phyloP scores from a whole-genome alignment of 75 land plant genomes.

The Picea glauca region DNA sequence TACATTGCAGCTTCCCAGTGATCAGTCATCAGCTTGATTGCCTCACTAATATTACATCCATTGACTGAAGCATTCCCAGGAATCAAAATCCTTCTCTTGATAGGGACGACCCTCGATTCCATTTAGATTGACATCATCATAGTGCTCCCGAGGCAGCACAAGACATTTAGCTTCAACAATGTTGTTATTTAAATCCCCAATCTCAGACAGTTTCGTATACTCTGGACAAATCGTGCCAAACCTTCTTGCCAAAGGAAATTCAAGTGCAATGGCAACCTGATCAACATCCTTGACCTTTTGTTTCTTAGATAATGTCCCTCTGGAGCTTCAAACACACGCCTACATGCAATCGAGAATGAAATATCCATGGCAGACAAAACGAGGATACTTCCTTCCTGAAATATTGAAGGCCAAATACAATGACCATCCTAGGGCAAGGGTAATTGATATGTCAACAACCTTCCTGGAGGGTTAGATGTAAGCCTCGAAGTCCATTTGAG shows the following conservation, averaged over 20 bases:
- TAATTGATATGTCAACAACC: slow-evolving; percentile 35
- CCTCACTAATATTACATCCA: too few species aligned
- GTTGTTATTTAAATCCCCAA: not conserved
- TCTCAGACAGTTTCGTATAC: slow-evolving; percentile 34
- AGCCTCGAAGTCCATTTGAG: slow-evolving; percentile 33
- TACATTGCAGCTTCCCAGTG: too few species aligned
- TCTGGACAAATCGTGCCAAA: slow-evolving; percentile 43
- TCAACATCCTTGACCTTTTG: slow-evolving; percentile 2
- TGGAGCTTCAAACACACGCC: not conserved
- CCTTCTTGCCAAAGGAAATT: slow-evolving; percentile 60
- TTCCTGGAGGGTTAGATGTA: slow-evolving; percentile 56
- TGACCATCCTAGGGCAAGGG: slow-evolving; percentile 69
- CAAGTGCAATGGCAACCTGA: slow-evolving; percentile 5
- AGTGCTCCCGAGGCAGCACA: too few species aligned
- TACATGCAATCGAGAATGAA: too few species aligned
- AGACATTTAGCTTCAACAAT: too few species aligned
- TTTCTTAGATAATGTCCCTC: slow-evolving; percentile 11
- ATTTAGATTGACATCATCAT: slow-evolving; percentile 5
- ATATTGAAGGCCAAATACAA: slow-evolving; percentile 53
- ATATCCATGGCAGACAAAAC: slow-evolving; percentile 36
- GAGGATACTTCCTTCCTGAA: slow-evolving; percentile 54
- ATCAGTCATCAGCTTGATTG: too few species aligned
- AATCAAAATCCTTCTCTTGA: too few species aligned
- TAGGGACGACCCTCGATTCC: too few species aligned
- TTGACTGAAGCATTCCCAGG: too few species aligned